Conservation (phyloP, 345 rosid genomes). For the Turnera subulata region DNA sequence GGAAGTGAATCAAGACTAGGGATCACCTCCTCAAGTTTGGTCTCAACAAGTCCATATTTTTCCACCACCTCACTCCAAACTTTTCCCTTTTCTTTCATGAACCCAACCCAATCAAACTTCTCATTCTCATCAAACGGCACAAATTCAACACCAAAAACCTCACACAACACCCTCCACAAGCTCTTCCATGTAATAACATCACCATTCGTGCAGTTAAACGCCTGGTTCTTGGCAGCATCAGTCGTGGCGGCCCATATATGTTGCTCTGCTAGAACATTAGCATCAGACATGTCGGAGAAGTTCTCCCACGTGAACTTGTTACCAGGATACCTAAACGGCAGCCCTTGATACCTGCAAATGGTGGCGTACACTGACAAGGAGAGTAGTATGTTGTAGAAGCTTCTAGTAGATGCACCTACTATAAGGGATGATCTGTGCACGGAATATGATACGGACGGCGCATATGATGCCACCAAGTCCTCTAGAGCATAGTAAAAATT, state of each 20-base stretch:
- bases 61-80: slow-evolving; percentile 39
- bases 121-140: slow-evolving; percentile 27
- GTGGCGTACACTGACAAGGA: slow-evolving; percentile 22
- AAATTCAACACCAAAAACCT: slow-evolving; percentile 23
- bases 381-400: slow-evolving; percentile 23
- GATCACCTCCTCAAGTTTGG: slow-evolving; percentile 27
- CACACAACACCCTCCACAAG: slow-evolving; percentile 26
- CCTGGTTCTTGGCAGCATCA: slow-evolving; percentile 15
- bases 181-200: slow-evolving; percentile 34
- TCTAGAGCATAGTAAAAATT: slow-evolving; percentile 42
- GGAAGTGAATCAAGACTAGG: slow-evolving; percentile 23
- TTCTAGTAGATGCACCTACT: slow-evolving; percentile 30
- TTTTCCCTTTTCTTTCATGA: slow-evolving; percentile 20
- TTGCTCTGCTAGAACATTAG: slow-evolving; percentile 29
- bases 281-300: slow-evolving; percentile 29
- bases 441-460: slow-evolving; percentile 13
- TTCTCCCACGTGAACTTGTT: slow-evolving; percentile 35
- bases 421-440: slow-evolving; percentile 34
- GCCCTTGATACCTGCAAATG: slow-evolving; percentile 24
- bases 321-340: slow-evolving; percentile 29
- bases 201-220: slow-evolving; percentile 35
- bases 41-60: slow-evolving; percentile 21
- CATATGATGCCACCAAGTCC: slow-evolving; percentile 26
- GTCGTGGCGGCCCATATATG: slow-evolving; percentile 30
- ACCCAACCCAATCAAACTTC: slow-evolving; percentile 18